Conservation (phyloP, 192 early-diverging fungal genomes). For the Rhizophagus sp. region DNA sequence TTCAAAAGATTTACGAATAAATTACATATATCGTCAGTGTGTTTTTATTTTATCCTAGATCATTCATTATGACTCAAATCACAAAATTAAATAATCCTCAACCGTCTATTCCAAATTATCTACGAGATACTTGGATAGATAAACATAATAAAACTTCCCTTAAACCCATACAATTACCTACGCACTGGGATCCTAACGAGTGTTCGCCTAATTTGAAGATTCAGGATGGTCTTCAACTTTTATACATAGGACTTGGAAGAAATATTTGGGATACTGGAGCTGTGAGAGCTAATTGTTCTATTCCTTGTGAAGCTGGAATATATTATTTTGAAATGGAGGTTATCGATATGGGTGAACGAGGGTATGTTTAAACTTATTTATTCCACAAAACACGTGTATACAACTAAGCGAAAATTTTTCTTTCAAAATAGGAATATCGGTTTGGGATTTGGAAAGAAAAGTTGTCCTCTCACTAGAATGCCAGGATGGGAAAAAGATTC, state of each 20-base stretch:
- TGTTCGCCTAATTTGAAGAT: not conserved
- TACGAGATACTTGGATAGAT: not conserved
- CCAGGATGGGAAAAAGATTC: slow-evolving; percentile 90
- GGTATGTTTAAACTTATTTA: slow-evolving; percentile 43
- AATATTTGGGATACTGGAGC: slow-evolving; percentile 32
- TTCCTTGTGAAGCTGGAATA: slow-evolving; percentile 79
- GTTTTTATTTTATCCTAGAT: too few species aligned
- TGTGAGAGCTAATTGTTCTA: slow-evolving; percentile 76
- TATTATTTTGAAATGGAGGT: slow-evolving; percentile 91
- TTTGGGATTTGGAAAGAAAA: slow-evolving; percentile 70
- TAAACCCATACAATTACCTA: not conserved
- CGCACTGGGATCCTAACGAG: not conserved
- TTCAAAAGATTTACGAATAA: too few species aligned
- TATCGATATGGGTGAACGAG: slow-evolving; percentile 82
- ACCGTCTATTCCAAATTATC: not conserved
- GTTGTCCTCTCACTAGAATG: slow-evolving; percentile 60
- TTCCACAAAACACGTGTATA: not conserved
- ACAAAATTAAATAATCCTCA: not conserved
- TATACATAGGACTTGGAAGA: not conserved
- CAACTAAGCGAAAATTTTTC: slow-evolving; percentile 1
- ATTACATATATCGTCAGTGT: too few species aligned
- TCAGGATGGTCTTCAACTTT: not conserved
- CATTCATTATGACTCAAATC: not conserved
- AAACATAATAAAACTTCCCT: not conserved
- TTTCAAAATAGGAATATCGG: slow-evolving; percentile 65